Evolutionary conservation across 176 grass and related monocot species (phyloP), one percentile per base, ranked within the genome.

Genomic region (Rhynchospora breviuscula): DNA sequence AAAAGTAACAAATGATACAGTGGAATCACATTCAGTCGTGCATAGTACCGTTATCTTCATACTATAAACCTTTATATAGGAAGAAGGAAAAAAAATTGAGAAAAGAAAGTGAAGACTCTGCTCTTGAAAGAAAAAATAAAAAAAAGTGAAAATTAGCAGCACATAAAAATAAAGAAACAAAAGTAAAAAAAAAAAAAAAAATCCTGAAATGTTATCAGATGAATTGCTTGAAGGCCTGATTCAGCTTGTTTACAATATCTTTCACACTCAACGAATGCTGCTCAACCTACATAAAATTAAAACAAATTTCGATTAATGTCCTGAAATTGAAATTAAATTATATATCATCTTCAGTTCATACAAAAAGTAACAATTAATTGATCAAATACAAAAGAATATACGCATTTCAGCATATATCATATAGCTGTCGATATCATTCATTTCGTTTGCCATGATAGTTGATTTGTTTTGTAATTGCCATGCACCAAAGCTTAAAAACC

Each of bases 191-290:
- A 29, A 1, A 29, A 29, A 29, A 29, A 29, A 29, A 29, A 29
- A 29, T 29, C 26, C 26, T 29, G 26, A 29, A 29, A 29, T 29
- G 26, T 29, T 29, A 29, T 94, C 90, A 90, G 54, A 17, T 52
- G 45, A 87, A 95, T 75, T 85, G 56, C 71, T 92, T 93, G 87
- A 95, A 90, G 31, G 86, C 86, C 54, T 90, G 91, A 77, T 86
- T 93, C 82, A 98, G 82, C 81, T 91, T 98, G 87, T 87, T 93
- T 62, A 98, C 95, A 15, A 98, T 63, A 86, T 98, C 95, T 79
- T 98, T 95, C 81, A 91, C 89, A 19, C 85, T 93, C 79, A 93
- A 77, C 10, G 89, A 91, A 79, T 92, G 94, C 19, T 90, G 79
- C 59, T 91, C 92, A 7, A 94, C 83, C 92, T 98, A 93, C 83